phyloP scores from a whole-genome alignment of 176 grass and related monocot genomes.

The Saccharum spontaneum region DNA sequence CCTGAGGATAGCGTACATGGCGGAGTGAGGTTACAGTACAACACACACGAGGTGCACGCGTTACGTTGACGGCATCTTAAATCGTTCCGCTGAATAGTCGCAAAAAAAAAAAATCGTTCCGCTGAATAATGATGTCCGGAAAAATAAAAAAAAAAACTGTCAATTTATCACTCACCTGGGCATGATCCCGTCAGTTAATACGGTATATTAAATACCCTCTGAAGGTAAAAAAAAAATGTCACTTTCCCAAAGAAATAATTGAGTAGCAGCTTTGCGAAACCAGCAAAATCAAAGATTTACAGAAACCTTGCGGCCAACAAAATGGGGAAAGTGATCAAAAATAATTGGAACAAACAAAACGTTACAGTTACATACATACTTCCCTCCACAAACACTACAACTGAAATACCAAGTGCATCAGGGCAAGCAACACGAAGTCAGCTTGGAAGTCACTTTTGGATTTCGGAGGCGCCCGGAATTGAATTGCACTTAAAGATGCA shows the following conservation, averaged over 20 bases:
- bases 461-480: neutral
- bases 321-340: constrained; percentile 22
- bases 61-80: neutral
- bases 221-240: neutral
- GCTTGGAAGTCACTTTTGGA: neutral
- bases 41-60: neutral
- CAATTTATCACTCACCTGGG: neutral
- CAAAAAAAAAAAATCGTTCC: neutral
- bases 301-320: constrained; percentile 21
- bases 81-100: neutral
- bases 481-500: constrained; percentile 14
- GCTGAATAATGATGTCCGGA: neutral
- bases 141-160: neutral
- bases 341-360: constrained; percentile 20
- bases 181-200: neutral
- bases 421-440: constrained; percentile 13
- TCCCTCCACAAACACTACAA: constrained; percentile 15
- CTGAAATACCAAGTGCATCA: neutral
- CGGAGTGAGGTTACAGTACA: neutral
- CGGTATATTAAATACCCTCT: neutral
- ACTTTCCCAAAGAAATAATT: constrained; percentile 1
- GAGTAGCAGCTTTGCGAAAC: neutral
- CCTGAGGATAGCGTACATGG: constrained; percentile 16
- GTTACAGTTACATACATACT: constrained; percentile 41
- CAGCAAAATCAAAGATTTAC: neutral